phyloP scores from a whole-genome alignment of 352 stramenopile genomes.

The Phytophthora niederhauseri region DNA sequence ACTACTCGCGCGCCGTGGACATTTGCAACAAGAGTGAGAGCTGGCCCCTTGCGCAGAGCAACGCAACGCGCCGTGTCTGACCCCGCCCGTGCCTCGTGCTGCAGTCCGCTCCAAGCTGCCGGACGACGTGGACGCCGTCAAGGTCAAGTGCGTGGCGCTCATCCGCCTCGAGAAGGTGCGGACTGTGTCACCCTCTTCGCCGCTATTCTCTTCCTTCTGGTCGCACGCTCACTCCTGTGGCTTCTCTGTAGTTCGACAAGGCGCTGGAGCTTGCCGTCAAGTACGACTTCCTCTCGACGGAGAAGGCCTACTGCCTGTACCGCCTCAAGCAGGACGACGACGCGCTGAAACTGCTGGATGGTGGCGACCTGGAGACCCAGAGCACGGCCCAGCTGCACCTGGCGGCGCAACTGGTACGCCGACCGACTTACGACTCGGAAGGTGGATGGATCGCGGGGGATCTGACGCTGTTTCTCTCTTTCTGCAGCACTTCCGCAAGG shows the following conservation, averaged over 20 bases:
- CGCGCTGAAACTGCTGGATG: slow-evolving; percentile 49
- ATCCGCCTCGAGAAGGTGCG: slow-evolving; percentile 81
- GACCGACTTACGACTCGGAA: not conserved
- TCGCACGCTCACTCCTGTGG: no score
- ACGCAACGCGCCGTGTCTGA: slow-evolving; percentile 12
- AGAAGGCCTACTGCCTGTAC: slow-evolving; percentile 85
- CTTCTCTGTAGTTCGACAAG: slow-evolving; percentile 77
- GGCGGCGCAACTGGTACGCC: slow-evolving; percentile 64
- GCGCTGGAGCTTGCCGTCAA: slow-evolving; percentile 77
- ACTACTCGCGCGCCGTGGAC: slow-evolving; percentile 79
- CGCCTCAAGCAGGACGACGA: slow-evolving; percentile 81
- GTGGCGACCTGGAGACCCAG: slow-evolving; percentile 35
- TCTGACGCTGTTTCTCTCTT: slow-evolving; percentile 8
- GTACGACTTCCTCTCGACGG: slow-evolving; percentile 65
- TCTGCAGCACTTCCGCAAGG: slow-evolving; percentile 69
- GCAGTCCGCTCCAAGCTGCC: slow-evolving; percentile 76
- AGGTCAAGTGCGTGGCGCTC: slow-evolving; percentile 83
- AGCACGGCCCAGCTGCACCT: slow-evolving; percentile 64
- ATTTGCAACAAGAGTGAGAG: slow-evolving; percentile 89
- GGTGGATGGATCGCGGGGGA: not conserved
- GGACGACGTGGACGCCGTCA: slow-evolving; percentile 77
- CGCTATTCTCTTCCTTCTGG: not conserved
- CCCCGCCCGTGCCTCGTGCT: not conserved
- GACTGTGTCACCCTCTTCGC: not conserved
- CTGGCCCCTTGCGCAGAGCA: not conserved